phyloP scores from a whole-genome alignment of 2,329 filamentous ascomycete genomes.

The Aspergillus unguis region DNA sequence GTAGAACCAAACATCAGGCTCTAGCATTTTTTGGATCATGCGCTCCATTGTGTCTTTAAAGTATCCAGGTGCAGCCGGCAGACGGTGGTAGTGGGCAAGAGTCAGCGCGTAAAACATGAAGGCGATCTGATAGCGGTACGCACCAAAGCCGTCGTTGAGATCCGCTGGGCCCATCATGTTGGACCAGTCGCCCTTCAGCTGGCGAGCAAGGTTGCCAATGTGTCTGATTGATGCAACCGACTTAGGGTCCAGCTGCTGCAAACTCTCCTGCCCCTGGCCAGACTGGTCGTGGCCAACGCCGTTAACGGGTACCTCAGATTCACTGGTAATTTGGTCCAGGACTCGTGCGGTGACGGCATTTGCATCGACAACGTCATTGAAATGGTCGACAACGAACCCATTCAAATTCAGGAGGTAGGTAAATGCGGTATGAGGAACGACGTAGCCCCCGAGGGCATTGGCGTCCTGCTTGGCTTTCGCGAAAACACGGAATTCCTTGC shows the following conservation, averaged over 20 bases:
- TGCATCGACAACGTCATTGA: background rate
- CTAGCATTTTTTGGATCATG: conserved; percentile 1
- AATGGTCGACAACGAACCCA: conserved; percentile 1
- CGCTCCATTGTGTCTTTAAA: conserved; percentile 1
- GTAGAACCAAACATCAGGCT: conserved; percentile 8
- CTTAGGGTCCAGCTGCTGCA: background rate
- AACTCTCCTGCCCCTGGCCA: background rate
- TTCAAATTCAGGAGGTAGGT: conserved; percentile 2
- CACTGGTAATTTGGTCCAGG: background rate
- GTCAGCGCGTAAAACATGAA: conserved; percentile 3
- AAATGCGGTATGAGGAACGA: conserved; percentile 1
- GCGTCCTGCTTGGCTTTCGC: background rate
- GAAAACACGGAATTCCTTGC: conserved; percentile 1
- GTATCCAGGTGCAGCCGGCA: background rate
- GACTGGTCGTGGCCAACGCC: background rate
- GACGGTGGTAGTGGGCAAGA: conserved; percentile 1
- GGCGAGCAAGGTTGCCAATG: conserved; percentile 2
- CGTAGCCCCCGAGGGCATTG: background rate
- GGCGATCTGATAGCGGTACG: conserved; percentile 1
- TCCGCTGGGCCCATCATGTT: conserved; percentile 5
- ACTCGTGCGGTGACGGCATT: background rate
- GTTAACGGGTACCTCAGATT: background rate
- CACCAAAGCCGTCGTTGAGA: conserved; percentile 6
- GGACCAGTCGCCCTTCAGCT: conserved; percentile 6
- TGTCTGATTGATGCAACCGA: background rate